Percentiles rank a stretch among this genome's conserved stretches.
These are phyloP conservation scores for Cordyceps javanica DNA, from an alignment of 2,329 filamentous ascomycete genomes.

Conservation along the genomic window DNA sequence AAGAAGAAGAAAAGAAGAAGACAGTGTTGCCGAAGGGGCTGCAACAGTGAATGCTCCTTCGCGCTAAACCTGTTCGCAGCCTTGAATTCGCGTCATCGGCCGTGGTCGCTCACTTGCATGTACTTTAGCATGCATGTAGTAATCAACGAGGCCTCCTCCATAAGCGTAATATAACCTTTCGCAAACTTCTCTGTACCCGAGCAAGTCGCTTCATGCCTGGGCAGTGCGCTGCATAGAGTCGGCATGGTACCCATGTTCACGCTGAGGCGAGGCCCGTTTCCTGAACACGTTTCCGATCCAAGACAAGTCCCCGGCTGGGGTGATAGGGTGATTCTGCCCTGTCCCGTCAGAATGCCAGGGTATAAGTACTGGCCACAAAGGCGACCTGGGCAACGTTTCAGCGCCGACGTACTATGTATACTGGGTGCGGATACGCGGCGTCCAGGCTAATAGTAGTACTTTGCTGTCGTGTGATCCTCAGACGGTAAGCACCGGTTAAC, in stretches of 20 bases:
- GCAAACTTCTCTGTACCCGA: not conserved
- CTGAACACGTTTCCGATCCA: not conserved
- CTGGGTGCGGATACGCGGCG: not conserved
- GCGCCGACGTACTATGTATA: not conserved
- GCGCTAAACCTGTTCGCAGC: too few species aligned
- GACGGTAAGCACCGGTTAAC: too few species aligned
- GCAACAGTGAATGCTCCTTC: too few species aligned
- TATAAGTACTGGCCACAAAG: not conserved
- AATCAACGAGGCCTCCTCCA: not conserved
- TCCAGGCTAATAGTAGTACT: not conserved
- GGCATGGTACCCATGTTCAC: not conserved
- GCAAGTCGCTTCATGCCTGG: not conserved
- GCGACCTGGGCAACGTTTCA: not conserved
- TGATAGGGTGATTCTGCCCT: not conserved
- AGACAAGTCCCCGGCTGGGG: not conserved
- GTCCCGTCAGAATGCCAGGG: too few species aligned
- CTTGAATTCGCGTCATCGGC: not conserved
- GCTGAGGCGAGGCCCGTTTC: not conserved
- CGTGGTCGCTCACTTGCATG: not conserved
- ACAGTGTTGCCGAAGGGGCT: too few species aligned
- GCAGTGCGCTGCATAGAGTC: not conserved
- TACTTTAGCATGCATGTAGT: not conserved
- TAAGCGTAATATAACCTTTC: slow-evolving; percentile 1
- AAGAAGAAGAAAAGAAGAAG: too few species aligned
- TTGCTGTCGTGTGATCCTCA: not conserved